phyloP scores from a whole-genome alignment of 1,284 basidiomycete genomes.

The Mycosarcoma mackinlayi region DNA sequence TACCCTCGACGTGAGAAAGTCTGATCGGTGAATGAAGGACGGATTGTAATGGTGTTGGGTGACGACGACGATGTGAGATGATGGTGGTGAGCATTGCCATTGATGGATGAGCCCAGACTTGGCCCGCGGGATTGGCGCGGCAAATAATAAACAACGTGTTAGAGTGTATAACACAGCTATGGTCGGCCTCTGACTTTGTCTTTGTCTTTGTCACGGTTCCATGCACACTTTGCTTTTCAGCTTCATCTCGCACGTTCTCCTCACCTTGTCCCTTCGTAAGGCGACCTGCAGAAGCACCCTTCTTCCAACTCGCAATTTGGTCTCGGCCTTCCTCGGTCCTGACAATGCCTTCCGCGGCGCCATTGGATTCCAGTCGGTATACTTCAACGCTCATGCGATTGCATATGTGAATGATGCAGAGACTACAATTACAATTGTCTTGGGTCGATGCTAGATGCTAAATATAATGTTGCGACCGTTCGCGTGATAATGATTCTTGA shows the following conservation, averaged over 20 bases:
- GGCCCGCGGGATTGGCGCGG: slow-evolving; percentile 25
- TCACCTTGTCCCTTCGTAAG: too few species aligned
- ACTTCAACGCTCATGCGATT: slow-evolving; percentile 7
- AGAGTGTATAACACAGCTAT: neutral
- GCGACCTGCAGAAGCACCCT: too few species aligned
- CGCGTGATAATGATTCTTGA: too few species aligned
- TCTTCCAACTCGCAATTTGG: too few species aligned
- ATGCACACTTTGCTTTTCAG: too few species aligned
- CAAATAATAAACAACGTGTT: neutral
- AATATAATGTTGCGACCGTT: neutral
- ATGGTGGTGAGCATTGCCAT: neutral
- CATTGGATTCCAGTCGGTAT: too few species aligned
- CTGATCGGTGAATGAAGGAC: too few species aligned
- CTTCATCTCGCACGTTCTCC: too few species aligned
- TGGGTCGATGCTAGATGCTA: slow-evolving; percentile 8
- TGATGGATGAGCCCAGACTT: neutral
- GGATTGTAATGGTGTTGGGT: slow-evolving; percentile 7
- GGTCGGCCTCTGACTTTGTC: neutral
- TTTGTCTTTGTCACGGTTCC: too few species aligned
- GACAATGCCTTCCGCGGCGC: too few species aligned
- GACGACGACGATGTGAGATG: slow-evolving; percentile 5
- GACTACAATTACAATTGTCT: slow-evolving; percentile 16
- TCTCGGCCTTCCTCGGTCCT: too few species aligned
- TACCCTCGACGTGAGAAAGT: neutral
- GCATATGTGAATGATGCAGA: neutral